These are phyloP conservation scores for Heterobasidion parviporum DNA, from an alignment of 1,284 basidiomycete species.

Conservation along the genomic window DNA sequence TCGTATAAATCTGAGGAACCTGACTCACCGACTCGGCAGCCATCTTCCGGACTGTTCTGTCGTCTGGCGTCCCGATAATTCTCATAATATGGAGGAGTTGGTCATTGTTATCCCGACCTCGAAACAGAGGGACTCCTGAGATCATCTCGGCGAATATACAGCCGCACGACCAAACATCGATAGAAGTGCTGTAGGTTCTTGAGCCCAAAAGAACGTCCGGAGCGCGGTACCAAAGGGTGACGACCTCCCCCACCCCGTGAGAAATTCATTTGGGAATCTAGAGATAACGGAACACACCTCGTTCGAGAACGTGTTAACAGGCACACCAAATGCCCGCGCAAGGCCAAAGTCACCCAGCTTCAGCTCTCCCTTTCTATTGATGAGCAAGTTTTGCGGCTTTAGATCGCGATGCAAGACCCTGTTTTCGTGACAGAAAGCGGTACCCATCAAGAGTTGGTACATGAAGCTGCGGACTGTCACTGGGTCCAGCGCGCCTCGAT, in stretches of 20 bases:
- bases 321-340: conserved; percentile 92
- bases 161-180: conserved; percentile 99
- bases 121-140: conserved; percentile 92
- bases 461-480: conserved; percentile 94
- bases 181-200: conserved; percentile 95
- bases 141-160: conserved; percentile 99
- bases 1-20: not conserved
- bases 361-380: conserved; percentile 94
- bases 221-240: conserved; percentile 98
- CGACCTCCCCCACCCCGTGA: conserved; percentile 50
- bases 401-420: conserved; percentile 96
- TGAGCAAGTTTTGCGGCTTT: conserved; percentile 96
- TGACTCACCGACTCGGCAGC: conserved; percentile 79
- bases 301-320: conserved; percentile 94
- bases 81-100: conserved; percentile 97
- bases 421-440: conserved; percentile 98
- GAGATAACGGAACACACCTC: conserved; percentile 47
- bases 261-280: not conserved
- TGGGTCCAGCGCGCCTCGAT: conserved; percentile 90
- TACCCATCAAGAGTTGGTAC: conserved; percentile 96
- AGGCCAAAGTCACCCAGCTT: conserved; percentile 97
- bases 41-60: conserved; percentile 85
- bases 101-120: conserved; percentile 96
- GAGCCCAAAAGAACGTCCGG: conserved; percentile 97
- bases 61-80: conserved; percentile 93